A percentile compares a stretch with the other conserved stretches of the same genome.
These are phyloP conservation scores for Vitis hybrid DNA, from an alignment of 177 flowering plant species.

Conservation along the genomic window DNA sequence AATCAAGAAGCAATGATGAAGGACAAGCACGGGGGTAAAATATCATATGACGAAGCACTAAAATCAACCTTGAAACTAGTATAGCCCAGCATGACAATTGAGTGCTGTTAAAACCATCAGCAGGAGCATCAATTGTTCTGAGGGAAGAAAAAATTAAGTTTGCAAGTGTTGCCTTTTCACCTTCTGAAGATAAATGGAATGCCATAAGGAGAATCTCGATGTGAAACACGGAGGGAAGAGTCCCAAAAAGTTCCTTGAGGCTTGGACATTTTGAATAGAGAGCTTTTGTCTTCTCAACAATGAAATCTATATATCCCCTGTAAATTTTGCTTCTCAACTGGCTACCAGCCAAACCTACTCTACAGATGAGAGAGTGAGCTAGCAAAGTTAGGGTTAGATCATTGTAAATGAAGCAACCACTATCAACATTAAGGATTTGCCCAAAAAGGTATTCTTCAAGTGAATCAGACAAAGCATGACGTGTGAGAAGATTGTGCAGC, in stretches of 20 bases:
- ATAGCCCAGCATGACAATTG: conserved; percentile 86
- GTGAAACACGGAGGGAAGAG: conserved; percentile 75
- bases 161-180: conserved; percentile 59
- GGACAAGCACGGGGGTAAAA: conserved; percentile 63
- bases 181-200: conserved; percentile 72
- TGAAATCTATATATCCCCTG: conserved; percentile 50
- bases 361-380: conserved; percentile 63
- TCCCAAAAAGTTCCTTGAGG: conserved; percentile 50
- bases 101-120: conserved; percentile 29
- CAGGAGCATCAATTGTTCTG: conserved; percentile 36
- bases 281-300: conserved; percentile 54
- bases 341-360: conserved; percentile 53
- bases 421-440: conserved; percentile 60
- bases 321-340: conserved; percentile 59
- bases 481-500: conserved; percentile 58
- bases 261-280: conserved; percentile 38
- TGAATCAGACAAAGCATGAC: conserved; percentile 50
- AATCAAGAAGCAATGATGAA: conserved; percentile 56
- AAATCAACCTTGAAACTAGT: conserved; percentile 75
- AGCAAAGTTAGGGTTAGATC: conserved; percentile 66
- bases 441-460: conserved; percentile 80
- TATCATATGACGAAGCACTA: conserved; percentile 82
- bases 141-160: conserved; percentile 54
- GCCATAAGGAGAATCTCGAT: conserved; percentile 87
- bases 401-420: conserved; percentile 63